Evolutionary conservation across 169 alveolate genomes (phyloP), one percentile per base, ranked within the genome.

Genomic region (Babesia gibsoni): DNA sequence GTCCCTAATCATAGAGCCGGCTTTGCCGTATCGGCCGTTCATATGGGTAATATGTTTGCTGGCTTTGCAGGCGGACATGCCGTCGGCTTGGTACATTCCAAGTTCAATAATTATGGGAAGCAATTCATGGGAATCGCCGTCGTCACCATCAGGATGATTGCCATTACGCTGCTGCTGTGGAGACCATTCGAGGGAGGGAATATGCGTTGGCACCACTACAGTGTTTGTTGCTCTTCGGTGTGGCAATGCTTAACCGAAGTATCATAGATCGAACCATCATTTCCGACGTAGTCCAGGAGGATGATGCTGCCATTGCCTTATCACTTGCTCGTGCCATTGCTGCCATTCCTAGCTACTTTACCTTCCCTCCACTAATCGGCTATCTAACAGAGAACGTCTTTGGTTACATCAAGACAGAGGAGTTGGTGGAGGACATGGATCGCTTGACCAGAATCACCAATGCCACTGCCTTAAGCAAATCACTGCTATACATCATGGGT

Each of bases 301-400:
- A 91, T 65, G 90, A 91, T 74, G 90, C 91, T 49, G 96, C 94
- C 22, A 90, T 96, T 16, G 92, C 92, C 18, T 84, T 86, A 35
- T 87, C 95, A 1, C 69, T 90, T 32, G 82, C 89, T 41, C 89
- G 92, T 27, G 91, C 95, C 29, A 77, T 91, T 43, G 96, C 93
- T 53, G 96, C 96, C 12, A 84, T 91, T 30, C 84, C 92, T 5
- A 92, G 96, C 10, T 91, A 94, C n/a, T 45, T 89, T 42, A 53
- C 89, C 33, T 96, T 96, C 65, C 92, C 94, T 3, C 96, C 96
- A 0, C 87, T 92, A 43, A 89, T 92, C 39, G 97, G 96, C 12
- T 68, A 82, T 52, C 48, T 94, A 50, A 89, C 95, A 7, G 97
- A 94, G 70, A 67, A 73, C 46, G 93, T 80, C 14, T 94, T 91